Evolutionary conservation across 208 protist species (phyloP).

Genomic region (Trypanosoma brucei): DNA sequence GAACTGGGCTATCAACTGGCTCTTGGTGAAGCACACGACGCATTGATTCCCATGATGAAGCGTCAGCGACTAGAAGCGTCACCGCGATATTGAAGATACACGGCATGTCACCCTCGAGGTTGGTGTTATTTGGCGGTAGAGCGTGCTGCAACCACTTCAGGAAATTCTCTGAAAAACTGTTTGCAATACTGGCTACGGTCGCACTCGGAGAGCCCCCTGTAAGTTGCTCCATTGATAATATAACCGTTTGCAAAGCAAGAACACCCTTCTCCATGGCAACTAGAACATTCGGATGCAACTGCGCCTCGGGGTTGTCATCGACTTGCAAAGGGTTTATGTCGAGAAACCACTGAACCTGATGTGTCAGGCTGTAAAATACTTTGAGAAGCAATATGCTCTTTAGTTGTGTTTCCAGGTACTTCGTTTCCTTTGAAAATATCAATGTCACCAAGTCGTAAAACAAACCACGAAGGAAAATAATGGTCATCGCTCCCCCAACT

Average conservation of each 20-base stretch:
- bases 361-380: slow-evolving; percentile 17
- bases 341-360: slow-evolving; percentile 26
- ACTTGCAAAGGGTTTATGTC: not conserved
- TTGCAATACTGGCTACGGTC: slow-evolving; percentile 7
- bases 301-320: not conserved
- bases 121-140: slow-evolving; percentile 1
- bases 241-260: slow-evolving; percentile 21
- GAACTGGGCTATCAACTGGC: slow-evolving; percentile 18
- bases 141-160: slow-evolving; percentile 22
- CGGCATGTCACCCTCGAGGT: slow-evolving; percentile 13
- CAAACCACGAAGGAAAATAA: slow-evolving; percentile 21
- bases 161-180: slow-evolving; percentile 14
- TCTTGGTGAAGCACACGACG: slow-evolving; percentile 7
- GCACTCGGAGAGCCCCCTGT: not conserved
- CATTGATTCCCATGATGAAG: slow-evolving; percentile 6
- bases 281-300: not conserved
- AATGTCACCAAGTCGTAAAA: slow-evolving; percentile 22
- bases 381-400: slow-evolving; percentile 18
- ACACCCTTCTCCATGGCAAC: slow-evolving; percentile 22
- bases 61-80: slow-evolving; percentile 15
- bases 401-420: slow-evolving; percentile 20
- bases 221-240: slow-evolving; percentile 9
- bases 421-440: slow-evolving; percentile 20
- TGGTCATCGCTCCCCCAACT: not conserved
- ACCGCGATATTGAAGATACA: slow-evolving; percentile 23